These are phyloP conservation scores for Mitragyna speciosa DNA, from an alignment of 257 asterid species.

Conservation along the genomic window DNA sequence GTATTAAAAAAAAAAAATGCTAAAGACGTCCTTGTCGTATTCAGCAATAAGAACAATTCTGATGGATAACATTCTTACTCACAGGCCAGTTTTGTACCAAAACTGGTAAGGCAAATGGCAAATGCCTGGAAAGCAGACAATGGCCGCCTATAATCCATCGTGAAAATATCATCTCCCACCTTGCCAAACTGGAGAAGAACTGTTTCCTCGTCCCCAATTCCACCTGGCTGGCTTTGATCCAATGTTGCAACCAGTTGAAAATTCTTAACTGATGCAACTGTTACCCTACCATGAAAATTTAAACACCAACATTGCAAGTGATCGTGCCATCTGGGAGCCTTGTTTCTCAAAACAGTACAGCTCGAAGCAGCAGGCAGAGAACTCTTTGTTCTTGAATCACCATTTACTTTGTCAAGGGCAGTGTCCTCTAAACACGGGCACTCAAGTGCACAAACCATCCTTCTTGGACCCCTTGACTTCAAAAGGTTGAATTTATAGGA, in stretches of 20 bases:
- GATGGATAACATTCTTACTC: constrained; percentile 28
- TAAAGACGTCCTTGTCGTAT: background rate
- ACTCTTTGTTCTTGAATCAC: constrained; percentile 32
- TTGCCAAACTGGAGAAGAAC: constrained; percentile 91
- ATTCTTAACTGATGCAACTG: constrained; percentile 91
- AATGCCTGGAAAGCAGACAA: constrained; percentile 92
- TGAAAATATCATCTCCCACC: constrained; percentile 74
- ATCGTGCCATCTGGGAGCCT: constrained; percentile 94
- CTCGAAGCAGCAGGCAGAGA: constrained; percentile 25
- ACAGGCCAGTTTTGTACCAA: constrained; percentile 90
- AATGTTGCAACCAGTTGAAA: constrained; percentile 74
- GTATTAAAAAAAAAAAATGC: background rate
- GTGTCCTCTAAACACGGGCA: constrained; percentile 41
- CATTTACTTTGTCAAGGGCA: constrained; percentile 23
- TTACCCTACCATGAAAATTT: constrained; percentile 94
- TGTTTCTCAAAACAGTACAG: constrained; percentile 63
- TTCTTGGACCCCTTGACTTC: constrained; percentile 95
- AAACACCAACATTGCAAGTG: constrained; percentile 96
- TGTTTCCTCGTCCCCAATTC: constrained; percentile 76
- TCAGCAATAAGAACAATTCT: background rate
- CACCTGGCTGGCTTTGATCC: constrained; percentile 78
- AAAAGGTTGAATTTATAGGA: constrained; percentile 83
- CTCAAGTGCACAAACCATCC: constrained; percentile 69
- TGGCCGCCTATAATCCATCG: constrained; percentile 90
- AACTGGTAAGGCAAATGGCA: constrained; percentile 87